A percentile compares a stretch with the other conserved stretches of the same genome.
These are phyloP conservation scores for Cryptosporidium xiaoi DNA, from an alignment of 169 alveolate genomes.

Conservation along the genomic window DNA sequence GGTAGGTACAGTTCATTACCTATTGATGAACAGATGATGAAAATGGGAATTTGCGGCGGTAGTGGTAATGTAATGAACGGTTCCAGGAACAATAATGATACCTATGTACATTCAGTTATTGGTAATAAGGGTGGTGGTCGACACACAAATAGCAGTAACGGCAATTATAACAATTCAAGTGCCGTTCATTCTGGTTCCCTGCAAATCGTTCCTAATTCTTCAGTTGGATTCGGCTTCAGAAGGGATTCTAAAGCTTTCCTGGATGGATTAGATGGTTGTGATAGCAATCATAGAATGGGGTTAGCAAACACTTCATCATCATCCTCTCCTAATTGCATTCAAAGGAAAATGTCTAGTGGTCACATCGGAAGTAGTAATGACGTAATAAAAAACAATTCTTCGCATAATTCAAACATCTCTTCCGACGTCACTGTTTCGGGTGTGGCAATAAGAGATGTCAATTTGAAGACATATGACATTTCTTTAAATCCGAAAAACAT, in stretches of 20 bases:
- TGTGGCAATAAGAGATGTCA: constrained; percentile 3
- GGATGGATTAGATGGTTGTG: no score
- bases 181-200: no score
- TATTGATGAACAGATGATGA: constrained; percentile 42
- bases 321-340: constrained; percentile 1
- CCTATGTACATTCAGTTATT: background rate
- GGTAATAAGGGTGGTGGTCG: constrained; percentile 2
- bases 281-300: no score
- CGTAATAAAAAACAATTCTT: background rate
- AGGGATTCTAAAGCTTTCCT: no score
- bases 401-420: constrained; percentile 6
- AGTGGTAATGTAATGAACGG: constrained; percentile 7
- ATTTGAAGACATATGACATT: background rate
- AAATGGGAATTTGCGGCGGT: constrained; percentile 41
- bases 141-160: no score
- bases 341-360: constrained; percentile 30
- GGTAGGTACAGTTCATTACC: constrained; percentile 57
- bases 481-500: background rate
- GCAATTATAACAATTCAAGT: no score
- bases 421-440: constrained; percentile 9
- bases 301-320: no score
- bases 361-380: constrained; percentile 32
- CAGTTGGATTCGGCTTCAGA: no score
- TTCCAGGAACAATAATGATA: constrained; percentile 3
- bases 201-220: no score